Conservation (phyloP, 2,329 filamentous ascomycete genomes). For the Botryotinia narcissicola region DNA sequence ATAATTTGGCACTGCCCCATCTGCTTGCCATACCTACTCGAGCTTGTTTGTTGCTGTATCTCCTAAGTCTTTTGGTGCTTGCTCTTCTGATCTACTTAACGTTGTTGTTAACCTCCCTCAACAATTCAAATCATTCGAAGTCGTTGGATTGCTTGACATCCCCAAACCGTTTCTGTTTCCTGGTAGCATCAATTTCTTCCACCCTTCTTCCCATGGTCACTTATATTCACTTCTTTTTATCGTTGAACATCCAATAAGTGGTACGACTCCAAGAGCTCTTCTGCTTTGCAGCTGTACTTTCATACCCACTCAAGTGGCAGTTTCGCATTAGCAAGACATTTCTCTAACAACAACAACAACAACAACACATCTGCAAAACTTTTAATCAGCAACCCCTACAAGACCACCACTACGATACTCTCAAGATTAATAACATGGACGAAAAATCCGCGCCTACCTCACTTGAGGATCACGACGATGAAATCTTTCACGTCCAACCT, state of each 20-base stretch:
- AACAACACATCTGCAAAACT: background rate
- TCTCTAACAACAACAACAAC: background rate
- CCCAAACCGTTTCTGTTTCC: background rate
- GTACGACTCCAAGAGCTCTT: background rate
- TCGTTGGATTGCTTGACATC: background rate
- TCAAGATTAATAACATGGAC: slow-evolving; percentile 11
- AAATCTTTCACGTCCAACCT: slow-evolving; percentile 22
- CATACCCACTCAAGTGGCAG: background rate
- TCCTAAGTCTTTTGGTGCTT: background rate
- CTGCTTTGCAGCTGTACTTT: background rate
- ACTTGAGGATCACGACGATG: slow-evolving; percentile 17
- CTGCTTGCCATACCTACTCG: background rate
- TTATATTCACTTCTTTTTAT: background rate
- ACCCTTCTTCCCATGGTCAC: background rate
- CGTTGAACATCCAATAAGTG: background rate
- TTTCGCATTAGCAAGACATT: background rate
- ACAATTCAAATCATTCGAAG: background rate
- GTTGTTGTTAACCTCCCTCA: background rate
- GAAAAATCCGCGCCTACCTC: slow-evolving; percentile 16
- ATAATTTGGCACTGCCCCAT: slow-evolving; percentile 5
- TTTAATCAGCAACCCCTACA: background rate
- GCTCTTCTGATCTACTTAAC: background rate
- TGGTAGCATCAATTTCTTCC: background rate
- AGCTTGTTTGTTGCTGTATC: background rate
- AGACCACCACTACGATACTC: background rate